phyloP scores from a whole-genome alignment of 1,139 yeast genomes.

The Candida gigantensis region DNA sequence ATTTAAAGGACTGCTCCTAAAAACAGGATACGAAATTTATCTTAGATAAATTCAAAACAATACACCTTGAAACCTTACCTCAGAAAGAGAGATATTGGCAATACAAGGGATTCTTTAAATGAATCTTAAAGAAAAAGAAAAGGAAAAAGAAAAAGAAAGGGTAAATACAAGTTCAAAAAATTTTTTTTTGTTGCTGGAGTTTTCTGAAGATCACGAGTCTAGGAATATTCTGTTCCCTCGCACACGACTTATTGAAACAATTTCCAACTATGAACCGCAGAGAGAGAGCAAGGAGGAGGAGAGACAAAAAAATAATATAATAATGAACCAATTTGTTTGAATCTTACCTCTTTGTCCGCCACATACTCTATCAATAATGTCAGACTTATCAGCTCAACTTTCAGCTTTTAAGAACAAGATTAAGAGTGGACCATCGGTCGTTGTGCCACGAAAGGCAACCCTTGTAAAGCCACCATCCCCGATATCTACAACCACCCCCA shows the following conservation, averaged over 20 bases:
- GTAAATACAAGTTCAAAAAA: constrained; percentile 2
- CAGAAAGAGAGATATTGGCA: constrained; percentile 1
- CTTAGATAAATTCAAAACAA: constrained; percentile 25
- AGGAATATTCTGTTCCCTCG: not conserved
- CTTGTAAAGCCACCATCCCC: constrained; percentile 15
- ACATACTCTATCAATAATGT: constrained; percentile 25
- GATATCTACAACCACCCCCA: constrained; percentile 4
- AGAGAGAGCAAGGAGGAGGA: no score
- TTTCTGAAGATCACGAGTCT: no score
- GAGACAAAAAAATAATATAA: no score
- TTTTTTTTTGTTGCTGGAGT: not conserved
- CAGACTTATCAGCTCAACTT: constrained; percentile 48
- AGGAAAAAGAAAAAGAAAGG: constrained; percentile 7
- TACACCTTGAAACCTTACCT: constrained; percentile 5
- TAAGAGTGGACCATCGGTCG: constrained; percentile 49
- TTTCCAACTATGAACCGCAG: no score
- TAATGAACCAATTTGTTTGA: no score
- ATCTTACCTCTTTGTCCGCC: not conserved
- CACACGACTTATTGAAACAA: no score
- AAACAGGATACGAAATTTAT: constrained; percentile 18
- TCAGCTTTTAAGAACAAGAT: constrained; percentile 52
- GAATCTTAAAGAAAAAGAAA: constrained; percentile 9
- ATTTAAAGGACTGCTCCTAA: constrained; percentile 14
- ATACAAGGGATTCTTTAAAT: constrained; percentile 6
- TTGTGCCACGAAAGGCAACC: constrained; percentile 32